Conservation (phyloP, 208 protist species). For the Leishmania gerbilli region DNA sequence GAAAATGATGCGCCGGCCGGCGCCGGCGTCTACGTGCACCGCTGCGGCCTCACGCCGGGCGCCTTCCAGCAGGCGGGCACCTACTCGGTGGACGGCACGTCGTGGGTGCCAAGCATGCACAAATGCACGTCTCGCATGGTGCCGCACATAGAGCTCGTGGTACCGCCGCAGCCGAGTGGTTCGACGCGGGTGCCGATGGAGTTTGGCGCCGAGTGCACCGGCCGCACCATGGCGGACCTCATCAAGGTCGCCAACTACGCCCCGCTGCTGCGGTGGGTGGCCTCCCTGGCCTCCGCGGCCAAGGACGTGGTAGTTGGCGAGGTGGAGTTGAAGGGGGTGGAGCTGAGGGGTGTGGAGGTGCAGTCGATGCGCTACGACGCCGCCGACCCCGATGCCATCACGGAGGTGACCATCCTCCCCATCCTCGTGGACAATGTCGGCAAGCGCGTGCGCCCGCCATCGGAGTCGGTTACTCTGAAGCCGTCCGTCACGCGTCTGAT, state of each 20-base stretch:
- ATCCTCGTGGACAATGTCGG: slow-evolving; percentile 47
- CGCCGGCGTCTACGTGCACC: slow-evolving; percentile 84
- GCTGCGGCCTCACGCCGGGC: slow-evolving; percentile 55
- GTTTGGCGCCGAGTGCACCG: slow-evolving; percentile 56
- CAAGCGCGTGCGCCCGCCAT: slow-evolving; percentile 44
- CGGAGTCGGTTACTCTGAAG: slow-evolving; percentile 58
- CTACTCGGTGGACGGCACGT: slow-evolving; percentile 48
- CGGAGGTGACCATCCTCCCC: slow-evolving; percentile 67
- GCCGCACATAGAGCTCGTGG: slow-evolving; percentile 67
- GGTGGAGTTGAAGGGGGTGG: slow-evolving; percentile 47
- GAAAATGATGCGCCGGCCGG: slow-evolving; percentile 66
- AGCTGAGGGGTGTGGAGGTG: slow-evolving; percentile 55
- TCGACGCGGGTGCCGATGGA: slow-evolving; percentile 67
- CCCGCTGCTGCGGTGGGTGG: slow-evolving; percentile 71
- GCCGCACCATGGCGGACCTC: slow-evolving; percentile 72
- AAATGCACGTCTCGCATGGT: slow-evolving; percentile 60
- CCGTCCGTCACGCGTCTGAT: slow-evolving; percentile 66
- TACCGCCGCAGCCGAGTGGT: slow-evolving; percentile 45
- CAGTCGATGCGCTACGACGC: slow-evolving; percentile 54
- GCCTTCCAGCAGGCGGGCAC: slow-evolving; percentile 83
- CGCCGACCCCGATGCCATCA: slow-evolving; percentile 31
- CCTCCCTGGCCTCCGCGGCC: slow-evolving; percentile 37
- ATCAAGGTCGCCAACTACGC: slow-evolving; percentile 81
- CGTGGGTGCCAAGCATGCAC: slow-evolving; percentile 68
- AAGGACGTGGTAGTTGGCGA: slow-evolving; percentile 14